phyloP scores from a whole-genome alignment of 2,329 filamentous ascomycete genomes.

The Mycosphaerelloides madeirae region DNA sequence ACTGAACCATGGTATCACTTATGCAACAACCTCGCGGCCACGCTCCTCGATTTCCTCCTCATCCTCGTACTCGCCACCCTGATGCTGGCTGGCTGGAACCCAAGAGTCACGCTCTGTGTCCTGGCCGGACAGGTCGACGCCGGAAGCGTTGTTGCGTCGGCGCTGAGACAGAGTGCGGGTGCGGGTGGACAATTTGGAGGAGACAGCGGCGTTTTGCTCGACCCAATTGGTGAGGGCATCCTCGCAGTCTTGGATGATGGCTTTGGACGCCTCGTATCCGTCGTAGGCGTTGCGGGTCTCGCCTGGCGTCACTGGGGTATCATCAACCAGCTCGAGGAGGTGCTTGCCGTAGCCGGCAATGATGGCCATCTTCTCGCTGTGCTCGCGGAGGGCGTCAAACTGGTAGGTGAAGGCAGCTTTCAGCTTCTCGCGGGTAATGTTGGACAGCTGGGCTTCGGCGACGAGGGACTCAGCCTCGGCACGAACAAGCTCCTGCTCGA shows the following conservation, averaged over 20 bases:
- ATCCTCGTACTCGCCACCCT: slow-evolving; percentile 55
- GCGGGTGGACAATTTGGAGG: slow-evolving; percentile 78
- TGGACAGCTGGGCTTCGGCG: slow-evolving; percentile 94
- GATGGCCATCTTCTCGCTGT: slow-evolving; percentile 96
- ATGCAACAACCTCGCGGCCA: slow-evolving; percentile 38
- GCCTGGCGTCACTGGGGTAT: slow-evolving; percentile 92
- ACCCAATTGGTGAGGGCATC: slow-evolving; percentile 98
- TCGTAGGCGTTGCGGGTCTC: slow-evolving; percentile 96
- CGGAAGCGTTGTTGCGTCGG: slow-evolving; percentile 63
- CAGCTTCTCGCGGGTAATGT: slow-evolving; percentile 98
- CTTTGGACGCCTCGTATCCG: slow-evolving; percentile 96
- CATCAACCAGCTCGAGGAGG: slow-evolving; percentile 92
- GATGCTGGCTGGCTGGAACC: slow-evolving; percentile 69
- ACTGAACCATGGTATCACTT: slow-evolving; percentile 1
- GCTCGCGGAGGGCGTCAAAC: slow-evolving; percentile 94
- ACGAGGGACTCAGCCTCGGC: slow-evolving; percentile 98
- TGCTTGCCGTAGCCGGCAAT: slow-evolving; percentile 98
- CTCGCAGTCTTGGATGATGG: slow-evolving; percentile 98
- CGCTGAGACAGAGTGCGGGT: slow-evolving; percentile 84
- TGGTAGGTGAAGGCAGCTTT: slow-evolving; percentile 98
- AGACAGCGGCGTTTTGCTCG: slow-evolving; percentile 79
- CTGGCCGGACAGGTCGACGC: slow-evolving; percentile 76
- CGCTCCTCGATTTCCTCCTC: slow-evolving; percentile 45
- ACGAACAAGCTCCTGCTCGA: slow-evolving; percentile 97
- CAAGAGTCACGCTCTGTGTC: slow-evolving; percentile 74